phyloP scores from a whole-genome alignment of 129 eudicot genomes.

The Apium graveolens region DNA sequence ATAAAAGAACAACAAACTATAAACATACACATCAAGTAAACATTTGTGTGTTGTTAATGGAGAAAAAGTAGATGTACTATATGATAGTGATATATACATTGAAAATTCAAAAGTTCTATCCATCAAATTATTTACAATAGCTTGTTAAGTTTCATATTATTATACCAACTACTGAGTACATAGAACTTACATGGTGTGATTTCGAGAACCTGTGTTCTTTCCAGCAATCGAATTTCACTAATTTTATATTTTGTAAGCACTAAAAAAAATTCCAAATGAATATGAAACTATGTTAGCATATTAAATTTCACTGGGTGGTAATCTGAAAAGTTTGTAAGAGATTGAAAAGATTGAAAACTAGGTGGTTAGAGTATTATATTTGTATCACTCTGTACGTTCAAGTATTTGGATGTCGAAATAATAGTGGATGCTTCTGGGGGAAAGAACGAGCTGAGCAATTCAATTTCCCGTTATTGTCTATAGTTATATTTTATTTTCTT shows the following conservation, averaged over 20 bases:
- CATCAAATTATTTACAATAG: not conserved
- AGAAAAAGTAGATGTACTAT: not conserved
- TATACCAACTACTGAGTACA: not conserved
- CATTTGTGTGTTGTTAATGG: not conserved
- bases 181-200: not conserved
- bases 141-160: not conserved
- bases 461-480: too few relatives aligned
- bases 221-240: not conserved
- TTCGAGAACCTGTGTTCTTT: not conserved
- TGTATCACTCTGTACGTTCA: not conserved
- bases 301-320: not conserved
- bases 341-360: not conserved
- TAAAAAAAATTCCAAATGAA: not conserved
- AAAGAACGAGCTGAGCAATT: not conserved
- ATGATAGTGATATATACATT: not conserved
- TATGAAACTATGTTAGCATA: not conserved
- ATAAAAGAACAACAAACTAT: not conserved
- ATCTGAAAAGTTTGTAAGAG: not conserved
- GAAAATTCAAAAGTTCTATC: not conserved
- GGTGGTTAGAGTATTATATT: not conserved
- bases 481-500: too few relatives aligned
- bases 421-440: not conserved
- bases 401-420: not conserved
- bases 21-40: not conserved
- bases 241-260: not conserved